Conservation (phyloP, 768 basidiomycete species). For the Coprinopsis marcescibilis region DNA sequence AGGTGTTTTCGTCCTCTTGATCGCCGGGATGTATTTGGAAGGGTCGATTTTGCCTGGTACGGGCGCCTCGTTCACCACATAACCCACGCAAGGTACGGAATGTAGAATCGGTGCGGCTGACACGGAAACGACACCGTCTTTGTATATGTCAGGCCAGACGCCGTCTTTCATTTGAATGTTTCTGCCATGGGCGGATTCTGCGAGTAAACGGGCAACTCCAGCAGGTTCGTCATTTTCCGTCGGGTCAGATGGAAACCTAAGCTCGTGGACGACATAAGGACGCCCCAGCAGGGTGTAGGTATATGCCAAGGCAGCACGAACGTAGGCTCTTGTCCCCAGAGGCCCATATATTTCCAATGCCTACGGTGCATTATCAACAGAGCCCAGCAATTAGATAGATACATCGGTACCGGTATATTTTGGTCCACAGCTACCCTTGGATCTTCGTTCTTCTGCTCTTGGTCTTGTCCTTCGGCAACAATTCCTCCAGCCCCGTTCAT, state of each 20-base stretch:
- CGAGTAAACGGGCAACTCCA: conserved; percentile 37
- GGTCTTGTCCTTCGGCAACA: conserved; percentile 33
- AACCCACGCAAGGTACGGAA: conserved; percentile 79
- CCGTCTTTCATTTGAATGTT: conserved; percentile 59
- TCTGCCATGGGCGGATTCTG: conserved; percentile 55
- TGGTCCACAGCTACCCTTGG: conserved; percentile 39
- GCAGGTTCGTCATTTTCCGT: conserved; percentile 42
- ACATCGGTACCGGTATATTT: conserved; percentile 27
- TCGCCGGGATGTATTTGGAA: conserved; percentile 55
- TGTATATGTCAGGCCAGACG: conserved; percentile 62
- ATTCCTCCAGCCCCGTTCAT: conserved; percentile 73
- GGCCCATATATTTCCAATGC: conserved; percentile 84
- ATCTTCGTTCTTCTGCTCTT: conserved; percentile 43
- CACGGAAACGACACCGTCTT: conserved; percentile 50
- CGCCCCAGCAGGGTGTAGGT: conserved; percentile 63
- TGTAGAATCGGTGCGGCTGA: conserved; percentile 76
- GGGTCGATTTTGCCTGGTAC: conserved; percentile 77
- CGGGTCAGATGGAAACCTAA: conserved; percentile 60
- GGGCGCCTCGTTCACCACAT: conserved; percentile 63
- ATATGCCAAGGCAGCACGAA: conserved; percentile 61
- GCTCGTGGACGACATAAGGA: conserved; percentile 79
- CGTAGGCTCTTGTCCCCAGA: conserved; percentile 72
- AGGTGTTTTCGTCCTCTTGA: conserved; percentile 65
- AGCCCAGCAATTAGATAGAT: neutral
- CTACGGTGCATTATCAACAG: conserved; percentile 27